phyloP scores from a whole-genome alignment of 1,284 basidiomycete species.

The Cryptococcus sp. region DNA sequence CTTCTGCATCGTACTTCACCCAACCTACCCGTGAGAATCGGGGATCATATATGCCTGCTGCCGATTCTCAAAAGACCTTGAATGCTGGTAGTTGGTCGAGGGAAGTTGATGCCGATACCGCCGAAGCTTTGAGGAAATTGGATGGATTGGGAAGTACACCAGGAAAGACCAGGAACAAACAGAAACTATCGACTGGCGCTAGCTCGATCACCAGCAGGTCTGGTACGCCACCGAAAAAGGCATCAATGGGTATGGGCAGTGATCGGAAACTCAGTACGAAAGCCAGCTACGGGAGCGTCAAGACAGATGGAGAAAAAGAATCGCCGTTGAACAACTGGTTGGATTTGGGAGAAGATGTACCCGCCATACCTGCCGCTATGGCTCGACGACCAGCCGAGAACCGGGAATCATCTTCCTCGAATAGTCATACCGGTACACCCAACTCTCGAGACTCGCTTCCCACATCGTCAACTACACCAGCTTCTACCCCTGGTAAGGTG shows the following conservation, averaged over 20 bases:
- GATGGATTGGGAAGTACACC: slow-evolving; percentile 80
- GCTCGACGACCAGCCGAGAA: slow-evolving; percentile 49
- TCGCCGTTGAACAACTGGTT: slow-evolving; percentile 36
- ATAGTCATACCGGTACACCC: slow-evolving; percentile 63
- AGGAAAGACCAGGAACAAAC: slow-evolving; percentile 51
- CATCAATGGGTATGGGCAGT: not conserved
- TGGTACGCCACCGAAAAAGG: slow-evolving; percentile 61
- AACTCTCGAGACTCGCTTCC: slow-evolving; percentile 35
- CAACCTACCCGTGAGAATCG: slow-evolving; percentile 12
- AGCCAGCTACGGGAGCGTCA: slow-evolving; percentile 17
- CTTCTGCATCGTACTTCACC: slow-evolving; percentile 20
- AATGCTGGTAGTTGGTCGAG: slow-evolving; percentile 2
- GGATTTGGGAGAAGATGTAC: slow-evolving; percentile 26
- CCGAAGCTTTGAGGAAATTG: slow-evolving; percentile 85
- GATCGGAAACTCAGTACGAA: slow-evolving; percentile 4
- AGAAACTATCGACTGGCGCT: slow-evolving; percentile 28
- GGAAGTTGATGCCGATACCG: slow-evolving; percentile 69
- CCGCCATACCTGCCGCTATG: slow-evolving; percentile 4
- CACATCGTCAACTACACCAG: slow-evolving; percentile 60
- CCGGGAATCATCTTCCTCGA: slow-evolving; percentile 84
- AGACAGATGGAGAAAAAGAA: slow-evolving; percentile 7
- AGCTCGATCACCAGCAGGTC: slow-evolving; percentile 62
- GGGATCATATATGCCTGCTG: slow-evolving; percentile 3
- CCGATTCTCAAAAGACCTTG: slow-evolving; percentile 2
- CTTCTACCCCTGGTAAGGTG: slow-evolving; percentile 54